A percentile compares a stretch with the other conserved stretches of the same genome.
Conservation (phyloP, 78 protist species). For the Polysphondylium violaceum region DNA sequence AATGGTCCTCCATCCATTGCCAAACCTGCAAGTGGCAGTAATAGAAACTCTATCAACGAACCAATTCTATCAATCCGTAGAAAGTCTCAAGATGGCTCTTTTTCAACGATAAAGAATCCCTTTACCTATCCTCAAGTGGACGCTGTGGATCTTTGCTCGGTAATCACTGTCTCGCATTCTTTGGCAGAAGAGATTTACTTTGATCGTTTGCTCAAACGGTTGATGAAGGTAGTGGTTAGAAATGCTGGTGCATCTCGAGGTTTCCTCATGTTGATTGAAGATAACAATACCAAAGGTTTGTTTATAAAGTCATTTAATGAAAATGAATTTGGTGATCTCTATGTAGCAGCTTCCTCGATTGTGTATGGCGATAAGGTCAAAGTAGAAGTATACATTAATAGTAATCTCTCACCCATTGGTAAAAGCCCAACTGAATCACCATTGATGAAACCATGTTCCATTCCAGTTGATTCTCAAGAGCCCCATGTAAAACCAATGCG, state of each 20-base stretch:
- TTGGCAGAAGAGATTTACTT: conserved; percentile 65
- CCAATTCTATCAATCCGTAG: conserved; percentile 45
- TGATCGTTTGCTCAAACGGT: conserved; percentile 33
- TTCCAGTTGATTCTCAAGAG: no score
- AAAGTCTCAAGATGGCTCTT: conserved; percentile 29
- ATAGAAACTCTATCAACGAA: neutral
- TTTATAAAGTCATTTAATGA: neutral
- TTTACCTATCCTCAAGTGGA: conserved; percentile 45
- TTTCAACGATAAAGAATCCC: neutral
- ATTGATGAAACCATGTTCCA: no score
- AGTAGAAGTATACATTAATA: conserved; percentile 38
- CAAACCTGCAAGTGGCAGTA: neutral
- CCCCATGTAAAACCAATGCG: no score
- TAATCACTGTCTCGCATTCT: conserved; percentile 59
- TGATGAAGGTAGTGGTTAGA: conserved; percentile 60
- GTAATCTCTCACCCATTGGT: neutral
- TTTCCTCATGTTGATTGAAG: conserved; percentile 38
- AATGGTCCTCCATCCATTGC: neutral
- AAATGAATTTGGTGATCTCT: conserved; percentile 22
- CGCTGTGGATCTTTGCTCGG: conserved; percentile 56
- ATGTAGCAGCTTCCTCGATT: conserved; percentile 51
- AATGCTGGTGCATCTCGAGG: conserved; percentile 69
- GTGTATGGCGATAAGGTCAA: conserved; percentile 30
- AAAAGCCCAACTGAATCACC: neutral
- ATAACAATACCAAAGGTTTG: conserved; percentile 17